These are phyloP conservation scores for Quercus engelmannii DNA, from an alignment of 306 rosid genomes.

Conservation along the genomic window DNA sequence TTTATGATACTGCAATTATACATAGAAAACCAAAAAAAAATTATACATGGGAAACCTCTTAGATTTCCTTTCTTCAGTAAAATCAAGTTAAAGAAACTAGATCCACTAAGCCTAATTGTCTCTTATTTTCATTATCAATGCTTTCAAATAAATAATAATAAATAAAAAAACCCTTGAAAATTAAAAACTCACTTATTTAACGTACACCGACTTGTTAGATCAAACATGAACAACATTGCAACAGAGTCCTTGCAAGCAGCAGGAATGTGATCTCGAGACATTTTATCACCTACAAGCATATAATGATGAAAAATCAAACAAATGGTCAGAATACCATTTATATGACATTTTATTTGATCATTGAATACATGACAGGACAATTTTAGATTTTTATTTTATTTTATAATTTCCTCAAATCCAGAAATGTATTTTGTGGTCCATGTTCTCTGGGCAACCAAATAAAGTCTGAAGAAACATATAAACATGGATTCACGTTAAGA, in stretches of 20 bases:
- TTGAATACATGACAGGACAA: too few species aligned
- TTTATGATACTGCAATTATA: conserved; percentile 50
- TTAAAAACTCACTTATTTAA: conserved; percentile 52
- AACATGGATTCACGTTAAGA: background rate
- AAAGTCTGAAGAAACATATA: background rate
- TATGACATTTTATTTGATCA: background rate
- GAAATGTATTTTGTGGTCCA: background rate
- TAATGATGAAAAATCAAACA: background rate
- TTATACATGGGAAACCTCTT: conserved; percentile 8
- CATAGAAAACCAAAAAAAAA: background rate
- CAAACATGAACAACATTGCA: conserved; percentile 91
- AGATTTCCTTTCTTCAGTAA: background rate
- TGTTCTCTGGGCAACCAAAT: background rate
- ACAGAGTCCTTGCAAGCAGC: conserved; percentile 83
- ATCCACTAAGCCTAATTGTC: background rate
- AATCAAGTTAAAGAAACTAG: background rate
- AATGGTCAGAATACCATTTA: background rate
- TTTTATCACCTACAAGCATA: conserved; percentile 49
- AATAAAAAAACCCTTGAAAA: background rate
- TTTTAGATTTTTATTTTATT: too few species aligned
- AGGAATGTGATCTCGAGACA: conserved; percentile 55
- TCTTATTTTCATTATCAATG: background rate
- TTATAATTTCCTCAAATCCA: too few species aligned
- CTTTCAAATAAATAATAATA: background rate
- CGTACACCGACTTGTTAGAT: conserved; percentile 92